Evolutionary conservation across 306 rosid genomes (phyloP), one percentile per base, ranked within the genome.

Genomic region (Cicer pinnatifidum): DNA sequence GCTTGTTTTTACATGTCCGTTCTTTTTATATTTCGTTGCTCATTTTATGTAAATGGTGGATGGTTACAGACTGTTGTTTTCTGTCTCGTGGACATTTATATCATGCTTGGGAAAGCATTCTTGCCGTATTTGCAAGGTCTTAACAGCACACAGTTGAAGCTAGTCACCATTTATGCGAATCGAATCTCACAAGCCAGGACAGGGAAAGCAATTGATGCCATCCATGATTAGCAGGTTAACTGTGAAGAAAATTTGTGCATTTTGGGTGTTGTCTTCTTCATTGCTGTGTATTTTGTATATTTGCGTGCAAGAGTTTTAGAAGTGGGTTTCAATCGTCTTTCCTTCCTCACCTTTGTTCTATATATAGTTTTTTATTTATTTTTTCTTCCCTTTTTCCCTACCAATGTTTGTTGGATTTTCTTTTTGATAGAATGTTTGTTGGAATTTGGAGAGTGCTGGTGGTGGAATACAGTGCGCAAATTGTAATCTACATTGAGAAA

Each of bases 101-200:
- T 95, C 69, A 90, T 95, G 97, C 99, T 95, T 43, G 99, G 99
- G 84, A 91, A 89, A 84, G 85, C 96, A 63, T 95, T 95, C 88
- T 81, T 90, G 84, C 99, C 99, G 13, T 88, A 87, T 87, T 85
- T 95, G 88, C 92, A 91, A 88, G 96, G 92, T 69, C 97, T 95
- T 17, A 91, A 91, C 88, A 88, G 86, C 88, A 95, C 97, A 19
- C 99, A 91, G 76, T 82, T 95, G 87, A 87, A 96, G 77, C 77
- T 95, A 88, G 99, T 95, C 58, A 95, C 99, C 1, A 91, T 95
- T 46, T 95, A 95, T 67, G 99, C 99, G 10, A 95, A 95, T 80
- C 87, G 99, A 70, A 95, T 95, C 75, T 95, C 99, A 13, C 99
- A 95, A 79, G 97, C 99, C 12, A 81, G 99, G 89, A 86, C 93